Percentiles rank a stretch among this genome's conserved stretches.
Conservation (phyloP, 345 rosid genomes). For the Psidium friedrichsthalianum region DNA sequence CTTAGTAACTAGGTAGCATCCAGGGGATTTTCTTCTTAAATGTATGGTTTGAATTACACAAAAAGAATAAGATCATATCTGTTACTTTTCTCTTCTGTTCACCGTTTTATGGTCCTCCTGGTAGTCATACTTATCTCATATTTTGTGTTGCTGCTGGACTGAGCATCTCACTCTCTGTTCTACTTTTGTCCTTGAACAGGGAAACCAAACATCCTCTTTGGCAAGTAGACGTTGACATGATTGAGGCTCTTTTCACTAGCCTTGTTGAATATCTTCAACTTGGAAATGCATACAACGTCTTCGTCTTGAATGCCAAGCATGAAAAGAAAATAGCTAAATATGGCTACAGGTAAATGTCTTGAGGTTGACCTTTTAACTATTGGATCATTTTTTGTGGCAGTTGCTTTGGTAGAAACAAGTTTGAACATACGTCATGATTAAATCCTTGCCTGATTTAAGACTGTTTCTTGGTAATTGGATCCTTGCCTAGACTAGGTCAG, state of each 20-base stretch:
- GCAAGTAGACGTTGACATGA: constrained; percentile 87
- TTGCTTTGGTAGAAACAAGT: not conserved
- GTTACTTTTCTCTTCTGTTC: not conserved
- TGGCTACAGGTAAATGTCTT: constrained; percentile 68
- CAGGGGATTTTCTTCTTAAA: not conserved
- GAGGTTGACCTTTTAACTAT: not conserved
- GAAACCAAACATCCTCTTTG: constrained; percentile 43
- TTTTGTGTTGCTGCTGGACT: not conserved
- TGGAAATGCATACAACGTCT: constrained; percentile 76
- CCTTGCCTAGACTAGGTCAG: not conserved
- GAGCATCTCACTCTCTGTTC: not conserved
- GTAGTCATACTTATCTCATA: not conserved
- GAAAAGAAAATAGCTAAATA: constrained; percentile 45
- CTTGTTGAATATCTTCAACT: constrained; percentile 87
- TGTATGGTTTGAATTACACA: not conserved
- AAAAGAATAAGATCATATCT: not conserved
- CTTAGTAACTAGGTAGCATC: not conserved
- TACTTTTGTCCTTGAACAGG: constrained; percentile 22
- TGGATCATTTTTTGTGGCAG: not conserved
- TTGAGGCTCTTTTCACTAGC: constrained; percentile 79
- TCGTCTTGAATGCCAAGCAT: constrained; percentile 71
- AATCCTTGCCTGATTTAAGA: not conserved
- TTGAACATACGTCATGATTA: not conserved
- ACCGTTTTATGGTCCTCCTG: not conserved
- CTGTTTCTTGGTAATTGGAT: not conserved